Base-by-base conservation (phyloP, 2,329 filamentous ascomycete genomes). In the Pyrenochaeta sp. region DNA sequence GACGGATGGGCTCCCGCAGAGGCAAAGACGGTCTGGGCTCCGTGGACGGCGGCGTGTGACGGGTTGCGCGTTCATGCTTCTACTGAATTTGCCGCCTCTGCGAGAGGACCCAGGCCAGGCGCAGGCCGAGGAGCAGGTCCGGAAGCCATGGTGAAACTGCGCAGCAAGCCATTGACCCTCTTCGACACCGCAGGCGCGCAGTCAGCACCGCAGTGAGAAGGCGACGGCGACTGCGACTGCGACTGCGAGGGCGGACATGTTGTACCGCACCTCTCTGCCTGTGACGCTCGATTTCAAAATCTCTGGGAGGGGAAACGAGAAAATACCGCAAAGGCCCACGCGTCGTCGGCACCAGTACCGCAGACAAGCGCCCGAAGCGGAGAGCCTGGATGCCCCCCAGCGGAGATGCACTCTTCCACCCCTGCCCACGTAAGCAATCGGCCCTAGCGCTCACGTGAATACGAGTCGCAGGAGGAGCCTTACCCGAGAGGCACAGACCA, bases 301-400 rank as follows among this genome's bases (percentile, higher is more conserved):
- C 42, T 25, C 39, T 36, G 50, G 42, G 42, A 50, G 50, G 46
- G 44, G 45, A 32, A 50, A 56, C 34, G 54, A 57, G 34, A 62
- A 58, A 64, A 62, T 64, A 51, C 61, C 56, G 59, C 58, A 64
- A 19, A 19, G 55, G 36, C 57, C 52, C 57, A 56, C 52, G 52
- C 59, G 56, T 62, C 59, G 44, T 59, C 42, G 25, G 40, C 30
- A 30, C 28, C 28, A 30, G 28, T 30, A 30, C 28, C 28, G 28
- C 2, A 5, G 28, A 30, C 28, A 30, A 30, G 28, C 45, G 53
- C 50, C 53, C 37, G 36, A 48, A 40, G 56, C 58, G 54, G 61
- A 51, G 50, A 50, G 58, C 52, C 54, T 58, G 50, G 54, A 57
- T 22, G 32, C 37, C 28, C 32, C 44, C 40, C 48, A 54, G 51